Percentiles rank a stretch among this genome's conserved stretches.
Conservation (phyloP, 495 filamentous ascomycete genomes). For the Penicillium verhagenii region DNA sequence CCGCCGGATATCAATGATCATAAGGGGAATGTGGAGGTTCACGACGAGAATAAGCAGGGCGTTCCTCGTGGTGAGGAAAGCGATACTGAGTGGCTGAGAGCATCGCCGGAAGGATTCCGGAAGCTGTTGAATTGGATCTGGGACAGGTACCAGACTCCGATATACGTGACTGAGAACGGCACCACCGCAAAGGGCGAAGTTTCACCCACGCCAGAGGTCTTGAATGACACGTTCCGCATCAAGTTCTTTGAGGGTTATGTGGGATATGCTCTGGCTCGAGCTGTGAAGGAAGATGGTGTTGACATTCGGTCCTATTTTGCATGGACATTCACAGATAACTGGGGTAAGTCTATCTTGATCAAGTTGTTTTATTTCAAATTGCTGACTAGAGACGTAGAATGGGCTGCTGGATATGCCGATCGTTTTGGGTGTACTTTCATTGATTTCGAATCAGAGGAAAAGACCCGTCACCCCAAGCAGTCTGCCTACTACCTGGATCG, state of each 20-base stretch:
- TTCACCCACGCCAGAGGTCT: conserved; percentile 33
- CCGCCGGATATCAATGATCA: conserved; percentile 43
- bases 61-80: conserved; percentile 45
- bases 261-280: conserved; percentile 39
- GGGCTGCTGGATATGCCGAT: conserved; percentile 49
- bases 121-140: conserved; percentile 47
- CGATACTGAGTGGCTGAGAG: conserved; percentile 47
- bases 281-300: conserved; percentile 43
- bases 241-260: conserved; percentile 49
- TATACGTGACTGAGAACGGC: conserved; percentile 53
- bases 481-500: conserved; percentile 43
- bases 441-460: conserved; percentile 45
- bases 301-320: conserved; percentile 49
- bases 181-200: conserved; percentile 47
- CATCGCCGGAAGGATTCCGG: conserved; percentile 40
- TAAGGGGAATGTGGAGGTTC: conserved; percentile 45
- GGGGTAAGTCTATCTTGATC: conserved; percentile 21
- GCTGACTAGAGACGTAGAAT: conserved; percentile 31
- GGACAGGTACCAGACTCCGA: conserved; percentile 42
- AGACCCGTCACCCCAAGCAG: conserved; percentile 46
- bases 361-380: neutral
- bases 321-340: conserved; percentile 50
- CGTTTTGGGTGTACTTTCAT: conserved; percentile 46
- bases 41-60: conserved; percentile 45
- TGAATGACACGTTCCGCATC: conserved; percentile 45